A percentile compares a stretch with the other conserved stretches of the same genome.
Evolutionary conservation across 192 early-diverging fungal species (phyloP).

Genomic region (Lobosporangium transversale): DNA sequence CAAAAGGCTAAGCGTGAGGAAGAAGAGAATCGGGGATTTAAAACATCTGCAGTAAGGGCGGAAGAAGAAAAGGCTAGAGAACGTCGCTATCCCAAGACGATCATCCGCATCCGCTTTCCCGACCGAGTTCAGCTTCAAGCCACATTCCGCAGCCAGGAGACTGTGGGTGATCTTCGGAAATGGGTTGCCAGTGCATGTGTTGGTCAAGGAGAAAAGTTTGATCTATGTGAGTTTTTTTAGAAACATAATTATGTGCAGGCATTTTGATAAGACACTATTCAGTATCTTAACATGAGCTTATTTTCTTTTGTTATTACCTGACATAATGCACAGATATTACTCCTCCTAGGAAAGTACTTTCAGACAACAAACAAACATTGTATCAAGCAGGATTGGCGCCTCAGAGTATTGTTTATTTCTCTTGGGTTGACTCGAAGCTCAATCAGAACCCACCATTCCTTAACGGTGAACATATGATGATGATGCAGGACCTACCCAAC

Average conservation of each 20-base stretch:
- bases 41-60: conserved; percentile 82
- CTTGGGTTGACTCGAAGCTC: conserved; percentile 53
- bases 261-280: too few species aligned
- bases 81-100: conserved; percentile 79
- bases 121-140: conserved; percentile 81
- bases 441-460: conserved; percentile 36
- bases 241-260: not conserved
- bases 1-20: conserved; percentile 63
- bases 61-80: conserved; percentile 67
- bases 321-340: conserved; percentile 37
- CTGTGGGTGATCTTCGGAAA: conserved; percentile 35
- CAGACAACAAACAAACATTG: conserved; percentile 53
- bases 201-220: conserved; percentile 50
- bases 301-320: not conserved
- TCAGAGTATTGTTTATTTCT: conserved; percentile 63
- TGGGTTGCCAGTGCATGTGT: conserved; percentile 36
- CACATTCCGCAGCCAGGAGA: conserved; percentile 74
- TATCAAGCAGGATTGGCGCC: conserved; percentile 65
- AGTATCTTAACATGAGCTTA: not conserved
- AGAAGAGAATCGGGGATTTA: conserved; percentile 77
- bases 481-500: conserved; percentile 33
- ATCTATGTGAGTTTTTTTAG: conserved; percentile 26
- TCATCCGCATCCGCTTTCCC: conserved; percentile 86
- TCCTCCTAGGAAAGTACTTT: conserved; percentile 64
- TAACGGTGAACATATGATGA: conserved; percentile 37